A percentile compares a stretch with the other conserved stretches of the same genome.
These are phyloP conservation scores for Zopfochytrium polystomum DNA, from an alignment of 371 early-diverging fungal genomes.

Conservation along the genomic window DNA sequence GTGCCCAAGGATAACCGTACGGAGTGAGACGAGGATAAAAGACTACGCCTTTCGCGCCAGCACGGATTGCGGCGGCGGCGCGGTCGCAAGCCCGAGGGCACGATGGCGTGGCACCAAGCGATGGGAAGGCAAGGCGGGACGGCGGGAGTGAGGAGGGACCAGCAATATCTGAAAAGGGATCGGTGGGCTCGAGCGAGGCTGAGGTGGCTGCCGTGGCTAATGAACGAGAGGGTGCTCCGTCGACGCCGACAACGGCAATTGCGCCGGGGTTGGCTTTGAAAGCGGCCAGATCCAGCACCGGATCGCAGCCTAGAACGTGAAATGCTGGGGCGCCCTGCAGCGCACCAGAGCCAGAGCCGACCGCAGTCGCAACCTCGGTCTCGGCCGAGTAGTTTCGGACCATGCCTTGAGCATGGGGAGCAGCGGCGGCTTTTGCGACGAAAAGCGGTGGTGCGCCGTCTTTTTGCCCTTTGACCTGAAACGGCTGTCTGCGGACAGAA, in stretches of 20 bases:
- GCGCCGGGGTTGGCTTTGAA: neutral
- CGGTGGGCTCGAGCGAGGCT: no score
- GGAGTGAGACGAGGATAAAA: no score
- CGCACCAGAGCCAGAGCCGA: constrained; percentile 11
- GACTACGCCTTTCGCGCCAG: neutral
- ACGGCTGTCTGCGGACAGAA: constrained; percentile 12
- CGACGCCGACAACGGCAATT: no score
- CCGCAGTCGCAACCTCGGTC: constrained; percentile 9
- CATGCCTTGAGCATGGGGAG: neutral
- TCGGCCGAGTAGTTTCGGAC: neutral
- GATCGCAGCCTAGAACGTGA: constrained; percentile 10
- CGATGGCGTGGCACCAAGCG: constrained; percentile 4
- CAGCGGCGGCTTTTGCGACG: neutral
- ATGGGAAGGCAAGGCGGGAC: neutral
- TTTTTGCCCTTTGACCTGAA: constrained; percentile 10
- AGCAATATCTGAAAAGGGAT: no score
- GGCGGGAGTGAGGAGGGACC: constrained; percentile 4
- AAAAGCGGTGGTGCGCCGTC: constrained; percentile 1
- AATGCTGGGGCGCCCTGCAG: neutral
- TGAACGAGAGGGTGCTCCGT: no score
- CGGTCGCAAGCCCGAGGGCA: constrained; percentile 3
- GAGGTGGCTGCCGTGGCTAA: no score
- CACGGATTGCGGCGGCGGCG: constrained; percentile 12
- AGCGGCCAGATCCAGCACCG: neutral
- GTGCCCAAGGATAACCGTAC: constrained; percentile 12